phyloP scores from a whole-genome alignment of 352 stramenopile genomes.

The Pythium biforme region DNA sequence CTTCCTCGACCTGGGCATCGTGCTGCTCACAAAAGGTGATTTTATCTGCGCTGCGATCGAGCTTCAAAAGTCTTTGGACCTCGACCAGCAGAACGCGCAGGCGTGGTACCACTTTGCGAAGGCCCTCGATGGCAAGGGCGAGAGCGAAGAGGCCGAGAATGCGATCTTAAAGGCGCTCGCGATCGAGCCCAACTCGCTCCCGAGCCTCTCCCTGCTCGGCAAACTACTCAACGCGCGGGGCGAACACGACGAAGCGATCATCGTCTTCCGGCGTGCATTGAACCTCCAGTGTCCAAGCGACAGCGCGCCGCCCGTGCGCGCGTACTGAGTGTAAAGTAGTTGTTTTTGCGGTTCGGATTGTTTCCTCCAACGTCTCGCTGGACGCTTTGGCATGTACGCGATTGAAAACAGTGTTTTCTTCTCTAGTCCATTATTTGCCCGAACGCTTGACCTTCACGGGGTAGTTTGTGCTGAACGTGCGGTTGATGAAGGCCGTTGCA shows the following conservation, averaged over 20 bases:
- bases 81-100: conserved; percentile 37
- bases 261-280: conserved; percentile 56
- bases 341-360: background rate
- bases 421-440: conserved; percentile 3
- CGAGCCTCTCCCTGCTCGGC: conserved; percentile 56
- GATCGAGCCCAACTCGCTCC: conserved; percentile 44
- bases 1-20: conserved; percentile 50
- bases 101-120: conserved; percentile 64
- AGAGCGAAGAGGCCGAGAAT: conserved; percentile 40
- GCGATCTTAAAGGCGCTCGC: conserved; percentile 49
- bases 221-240: conserved; percentile 62
- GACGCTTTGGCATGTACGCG: background rate
- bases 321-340: background rate
- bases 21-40: conserved; percentile 45
- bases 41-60: conserved; percentile 36
- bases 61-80: conserved; percentile 42
- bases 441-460: conserved; percentile 7
- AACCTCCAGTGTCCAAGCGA: conserved; percentile 49
- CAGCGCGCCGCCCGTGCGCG: conserved; percentile 3
- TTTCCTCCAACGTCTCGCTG: background rate
- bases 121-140: conserved; percentile 49
- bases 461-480: conserved; percentile 48
- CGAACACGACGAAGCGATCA: conserved; percentile 69
- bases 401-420: background rate
- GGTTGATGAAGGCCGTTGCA: conserved; percentile 49